Conservation (phyloP, 192 early-diverging fungal genomes). For the Backusella tuberculispora region DNA sequence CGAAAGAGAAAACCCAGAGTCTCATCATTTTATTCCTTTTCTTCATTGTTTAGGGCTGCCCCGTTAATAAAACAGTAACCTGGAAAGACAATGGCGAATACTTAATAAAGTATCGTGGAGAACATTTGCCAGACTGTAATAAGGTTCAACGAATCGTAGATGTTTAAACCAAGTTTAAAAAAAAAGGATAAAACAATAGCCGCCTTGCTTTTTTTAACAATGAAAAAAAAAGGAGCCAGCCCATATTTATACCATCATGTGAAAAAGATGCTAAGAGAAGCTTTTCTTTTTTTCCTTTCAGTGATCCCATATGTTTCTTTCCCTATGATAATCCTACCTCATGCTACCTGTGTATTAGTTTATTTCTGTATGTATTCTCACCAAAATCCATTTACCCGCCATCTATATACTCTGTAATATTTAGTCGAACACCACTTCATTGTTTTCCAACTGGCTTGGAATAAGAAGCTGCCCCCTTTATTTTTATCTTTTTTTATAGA, state of each 20-base stretch:
- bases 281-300: not conserved
- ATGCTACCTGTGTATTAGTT: not conserved
- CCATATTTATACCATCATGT: constrained; percentile 13
- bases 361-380: constrained; percentile 8
- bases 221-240: not conserved
- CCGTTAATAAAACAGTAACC: constrained; percentile 63
- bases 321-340: not conserved
- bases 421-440: constrained; percentile 4
- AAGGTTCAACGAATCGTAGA: constrained; percentile 48
- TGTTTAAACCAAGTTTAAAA: constrained; percentile 5
- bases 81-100: constrained; percentile 57
- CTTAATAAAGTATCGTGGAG: constrained; percentile 59
- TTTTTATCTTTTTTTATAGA: not conserved
- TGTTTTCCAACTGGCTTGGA: constrained; percentile 9
- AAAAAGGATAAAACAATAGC: not conserved
- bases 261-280: not conserved
- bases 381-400: not conserved
- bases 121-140: constrained; percentile 54
- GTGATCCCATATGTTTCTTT: not conserved
- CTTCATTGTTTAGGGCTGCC: constrained; percentile 30
- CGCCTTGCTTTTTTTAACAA: not conserved
- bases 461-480: not conserved
- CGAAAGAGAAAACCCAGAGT: not conserved
- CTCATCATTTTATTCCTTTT: not conserved
- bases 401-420: constrained; percentile 6